These are phyloP conservation scores for Monilinia fructigena DNA, from an alignment of 2,329 filamentous ascomycete genomes.

Conservation along the genomic window DNA sequence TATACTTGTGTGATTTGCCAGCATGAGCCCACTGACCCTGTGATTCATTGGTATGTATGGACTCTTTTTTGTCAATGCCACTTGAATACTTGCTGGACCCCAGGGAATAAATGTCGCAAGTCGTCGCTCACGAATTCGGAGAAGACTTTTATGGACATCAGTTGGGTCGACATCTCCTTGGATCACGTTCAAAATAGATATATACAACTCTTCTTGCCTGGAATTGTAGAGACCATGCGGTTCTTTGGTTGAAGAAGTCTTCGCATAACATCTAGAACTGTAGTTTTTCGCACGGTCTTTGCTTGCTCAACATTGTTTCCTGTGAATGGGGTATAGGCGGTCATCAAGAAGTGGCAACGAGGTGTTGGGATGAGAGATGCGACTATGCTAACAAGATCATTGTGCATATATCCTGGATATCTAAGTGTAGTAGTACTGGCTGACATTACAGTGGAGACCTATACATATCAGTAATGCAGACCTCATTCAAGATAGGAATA, in stretches of 20 bases:
- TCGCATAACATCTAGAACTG: slow-evolving; percentile 96
- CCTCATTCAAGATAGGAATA: not conserved
- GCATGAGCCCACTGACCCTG: slow-evolving; percentile 92
- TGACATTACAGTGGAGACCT: slow-evolving; percentile 96
- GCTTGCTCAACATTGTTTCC: slow-evolving; percentile 94
- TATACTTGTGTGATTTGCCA: slow-evolving; percentile 97
- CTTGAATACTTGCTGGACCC: slow-evolving; percentile 97
- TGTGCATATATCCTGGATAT: slow-evolving; percentile 99
- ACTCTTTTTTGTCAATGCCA: slow-evolving; percentile 92
- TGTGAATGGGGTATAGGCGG: slow-evolving; percentile 96
- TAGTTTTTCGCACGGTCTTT: slow-evolving; percentile 97
- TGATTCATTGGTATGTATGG: slow-evolving; percentile 94
- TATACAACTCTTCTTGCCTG: slow-evolving; percentile 98
- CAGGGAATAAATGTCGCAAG: slow-evolving; percentile 97
- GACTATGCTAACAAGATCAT: slow-evolving; percentile 94
- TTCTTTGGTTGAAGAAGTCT: slow-evolving; percentile 96
- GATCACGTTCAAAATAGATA: slow-evolving; percentile 97
- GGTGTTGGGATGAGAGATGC: slow-evolving; percentile 95
- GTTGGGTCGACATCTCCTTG: slow-evolving; percentile 98
- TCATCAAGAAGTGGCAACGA: slow-evolving; percentile 97
- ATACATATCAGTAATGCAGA: slow-evolving; percentile 27
- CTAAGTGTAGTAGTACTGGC: slow-evolving; percentile 93
- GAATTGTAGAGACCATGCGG: slow-evolving; percentile 95
- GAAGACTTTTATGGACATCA: slow-evolving; percentile 95
- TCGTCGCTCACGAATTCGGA: slow-evolving; percentile 90